phyloP scores from a whole-genome alignment of 2,329 filamentous ascomycete species.

The Cercospora canescens region DNA sequence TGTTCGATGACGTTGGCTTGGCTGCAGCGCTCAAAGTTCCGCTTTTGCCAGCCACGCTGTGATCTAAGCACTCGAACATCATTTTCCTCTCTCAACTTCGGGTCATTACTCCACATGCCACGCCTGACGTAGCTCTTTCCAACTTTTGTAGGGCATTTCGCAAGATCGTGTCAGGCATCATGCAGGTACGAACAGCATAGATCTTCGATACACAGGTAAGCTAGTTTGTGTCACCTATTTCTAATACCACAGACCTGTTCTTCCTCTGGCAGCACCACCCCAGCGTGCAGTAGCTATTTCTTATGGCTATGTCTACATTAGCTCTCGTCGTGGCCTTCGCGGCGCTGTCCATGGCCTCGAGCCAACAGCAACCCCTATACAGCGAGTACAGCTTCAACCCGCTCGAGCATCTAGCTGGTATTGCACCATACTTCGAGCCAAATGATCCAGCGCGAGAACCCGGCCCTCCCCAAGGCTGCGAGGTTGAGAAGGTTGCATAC shows the following conservation, averaged over 20 bases:
- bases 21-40: slow-evolving; percentile 1
- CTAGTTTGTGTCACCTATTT: background rate
- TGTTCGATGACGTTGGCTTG: slow-evolving; percentile 14
- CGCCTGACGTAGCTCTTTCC: slow-evolving; percentile 16
- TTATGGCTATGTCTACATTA: slow-evolving; percentile 14
- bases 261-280: background rate
- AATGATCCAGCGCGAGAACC: slow-evolving; percentile 49
- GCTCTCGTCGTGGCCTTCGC: slow-evolving; percentile 18
- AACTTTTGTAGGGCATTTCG: slow-evolving; percentile 11
- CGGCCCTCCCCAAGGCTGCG: slow-evolving; percentile 51
- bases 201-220: slow-evolving; percentile 3
- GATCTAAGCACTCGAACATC: slow-evolving; percentile 2
- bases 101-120: background rate
- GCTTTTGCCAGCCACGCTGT: background rate
- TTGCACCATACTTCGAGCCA: slow-evolving; percentile 53
- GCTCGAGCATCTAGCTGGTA: slow-evolving; percentile 51
- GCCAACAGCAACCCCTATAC: slow-evolving; percentile 31
- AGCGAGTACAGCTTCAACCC: slow-evolving; percentile 48
- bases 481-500: slow-evolving; percentile 51
- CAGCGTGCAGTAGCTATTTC: background rate
- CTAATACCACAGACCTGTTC: background rate
- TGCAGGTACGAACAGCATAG: slow-evolving; percentile 9
- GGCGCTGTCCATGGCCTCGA: slow-evolving; percentile 22
- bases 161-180: slow-evolving; percentile 6
- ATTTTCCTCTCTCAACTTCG: slow-evolving; percentile 10